Percentiles rank a stretch among this genome's conserved stretches.
phyloP scores from a whole-genome alignment of 2,329 filamentous ascomycete species.

The Colletotrichum sp. region DNA sequence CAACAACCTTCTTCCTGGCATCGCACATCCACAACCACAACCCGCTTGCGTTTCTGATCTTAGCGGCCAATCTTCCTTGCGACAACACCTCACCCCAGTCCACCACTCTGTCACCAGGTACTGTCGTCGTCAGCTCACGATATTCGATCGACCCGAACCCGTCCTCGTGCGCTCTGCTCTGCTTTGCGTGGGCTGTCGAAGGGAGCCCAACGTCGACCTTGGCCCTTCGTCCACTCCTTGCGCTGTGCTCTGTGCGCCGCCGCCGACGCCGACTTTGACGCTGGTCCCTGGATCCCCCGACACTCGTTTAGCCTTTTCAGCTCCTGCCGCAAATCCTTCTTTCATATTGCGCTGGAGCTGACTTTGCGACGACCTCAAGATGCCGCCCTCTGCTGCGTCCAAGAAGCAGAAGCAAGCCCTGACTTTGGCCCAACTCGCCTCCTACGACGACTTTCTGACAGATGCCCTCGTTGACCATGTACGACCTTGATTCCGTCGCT shows the following conservation, averaged over 20 bases:
- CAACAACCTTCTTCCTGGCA: conserved; percentile 1
- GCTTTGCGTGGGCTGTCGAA: conserved; percentile 15
- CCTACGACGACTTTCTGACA: conserved; percentile 94
- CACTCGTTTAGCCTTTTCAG: conserved; percentile 14
- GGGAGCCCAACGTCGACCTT: conserved; percentile 11
- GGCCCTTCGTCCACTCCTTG: conserved; percentile 14
- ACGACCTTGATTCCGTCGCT: conserved; percentile 44
- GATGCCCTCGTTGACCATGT: conserved; percentile 96
- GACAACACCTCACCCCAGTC: background rate
- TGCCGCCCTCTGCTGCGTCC: conserved; percentile 43
- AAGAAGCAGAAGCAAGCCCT: conserved; percentile 70
- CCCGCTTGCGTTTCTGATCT: background rate
- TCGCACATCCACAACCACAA: background rate
- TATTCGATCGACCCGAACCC: background rate
- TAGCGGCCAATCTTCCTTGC: background rate
- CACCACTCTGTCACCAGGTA: background rate
- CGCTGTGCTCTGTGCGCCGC: conserved; percentile 9
- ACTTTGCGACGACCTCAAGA: conserved; percentile 23
- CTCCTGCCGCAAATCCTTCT: background rate
- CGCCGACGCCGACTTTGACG: background rate
- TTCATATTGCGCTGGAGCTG: conserved; percentile 1
- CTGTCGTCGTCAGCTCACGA: background rate
- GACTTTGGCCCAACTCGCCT: conserved; percentile 85
- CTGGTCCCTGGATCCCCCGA: conserved; percentile 1
- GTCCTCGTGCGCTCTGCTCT: background rate